Evolutionary conservation across 257 asterid species (phyloP).

Genomic region (Jacaranda copaia): DNA sequence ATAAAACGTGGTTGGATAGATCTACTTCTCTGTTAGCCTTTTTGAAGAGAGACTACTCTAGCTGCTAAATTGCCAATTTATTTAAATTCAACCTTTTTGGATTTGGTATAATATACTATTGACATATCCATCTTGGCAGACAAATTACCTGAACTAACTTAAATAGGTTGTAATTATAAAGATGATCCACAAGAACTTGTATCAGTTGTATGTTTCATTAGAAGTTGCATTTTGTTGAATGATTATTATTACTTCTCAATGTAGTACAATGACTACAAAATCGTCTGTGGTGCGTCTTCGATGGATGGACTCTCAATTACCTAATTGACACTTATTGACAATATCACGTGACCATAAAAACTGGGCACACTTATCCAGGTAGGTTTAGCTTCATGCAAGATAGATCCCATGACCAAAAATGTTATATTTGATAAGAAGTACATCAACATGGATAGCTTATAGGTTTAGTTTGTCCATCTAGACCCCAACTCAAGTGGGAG

Average conservation of each 20-base stretch:
- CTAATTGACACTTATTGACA: neutral
- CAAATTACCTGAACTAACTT: neutral
- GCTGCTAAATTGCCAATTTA: neutral
- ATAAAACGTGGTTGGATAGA: neutral
- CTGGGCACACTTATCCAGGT: neutral
- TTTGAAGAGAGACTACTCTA: too few relatives aligned
- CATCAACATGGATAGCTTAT: neutral
- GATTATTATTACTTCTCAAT: neutral
- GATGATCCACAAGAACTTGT: neutral
- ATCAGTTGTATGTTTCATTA: neutral
- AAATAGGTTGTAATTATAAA: neutral
- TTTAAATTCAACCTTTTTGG: neutral
- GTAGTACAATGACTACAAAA: neutral
- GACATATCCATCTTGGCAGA: neutral
- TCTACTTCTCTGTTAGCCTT: neutral
- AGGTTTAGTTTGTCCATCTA: neutral
- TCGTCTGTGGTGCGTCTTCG: neutral
- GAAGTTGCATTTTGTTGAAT: neutral
- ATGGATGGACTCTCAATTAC: neutral
- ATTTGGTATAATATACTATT: neutral
- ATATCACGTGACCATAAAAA: neutral
- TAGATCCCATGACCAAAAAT: neutral
- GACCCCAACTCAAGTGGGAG: neutral
- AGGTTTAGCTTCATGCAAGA: neutral
- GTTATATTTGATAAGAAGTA: neutral